Evolutionary conservation across 208 protist species (phyloP).

Genomic region (Plasmodiophora brassicae): DNA sequence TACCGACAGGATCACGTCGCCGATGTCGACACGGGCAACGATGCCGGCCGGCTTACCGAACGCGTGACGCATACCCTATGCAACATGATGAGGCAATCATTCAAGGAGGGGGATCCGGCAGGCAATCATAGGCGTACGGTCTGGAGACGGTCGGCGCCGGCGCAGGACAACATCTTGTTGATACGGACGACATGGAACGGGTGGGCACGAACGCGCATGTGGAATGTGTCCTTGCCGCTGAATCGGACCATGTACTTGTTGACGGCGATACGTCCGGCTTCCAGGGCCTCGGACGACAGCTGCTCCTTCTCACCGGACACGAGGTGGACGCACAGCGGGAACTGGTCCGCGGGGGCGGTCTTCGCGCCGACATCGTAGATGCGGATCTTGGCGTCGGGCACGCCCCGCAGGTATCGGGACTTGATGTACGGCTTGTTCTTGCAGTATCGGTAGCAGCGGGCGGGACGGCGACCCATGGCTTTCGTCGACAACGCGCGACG

Average conservation of each 20-base stretch:
- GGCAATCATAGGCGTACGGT: constrained; percentile 33
- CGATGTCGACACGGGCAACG: constrained; percentile 92
- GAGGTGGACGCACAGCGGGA: constrained; percentile 93
- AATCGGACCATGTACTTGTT: constrained; percentile 96
- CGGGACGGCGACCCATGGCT: constrained; percentile 69
- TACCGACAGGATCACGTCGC: constrained; percentile 92
- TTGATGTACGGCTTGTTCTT: constrained; percentile 90
- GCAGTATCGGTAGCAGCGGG: constrained; percentile 79
- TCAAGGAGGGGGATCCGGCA: too few species aligned
- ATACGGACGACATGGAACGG: constrained; percentile 98
- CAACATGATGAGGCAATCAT: constrained; percentile 94
- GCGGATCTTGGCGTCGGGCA: constrained; percentile 92
- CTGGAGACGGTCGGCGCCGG: constrained; percentile 91
- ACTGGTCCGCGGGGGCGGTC: constrained; percentile 86
- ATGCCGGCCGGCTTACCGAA: constrained; percentile 94
- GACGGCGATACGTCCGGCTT: constrained; percentile 95
- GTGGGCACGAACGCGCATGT: constrained; percentile 96
- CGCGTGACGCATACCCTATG: constrained; percentile 92
- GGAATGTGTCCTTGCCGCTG: constrained; percentile 94
- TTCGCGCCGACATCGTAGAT: constrained; percentile 97
- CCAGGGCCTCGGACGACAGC: constrained; percentile 94
- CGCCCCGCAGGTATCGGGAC: constrained; percentile 96
- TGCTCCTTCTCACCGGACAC: constrained; percentile 96
- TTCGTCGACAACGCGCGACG: too few species aligned
- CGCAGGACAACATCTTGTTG: constrained; percentile 99